These are phyloP conservation scores for Nicotiana tabacum DNA, from an alignment of 257 asterid genomes.

Conservation along the genomic window DNA sequence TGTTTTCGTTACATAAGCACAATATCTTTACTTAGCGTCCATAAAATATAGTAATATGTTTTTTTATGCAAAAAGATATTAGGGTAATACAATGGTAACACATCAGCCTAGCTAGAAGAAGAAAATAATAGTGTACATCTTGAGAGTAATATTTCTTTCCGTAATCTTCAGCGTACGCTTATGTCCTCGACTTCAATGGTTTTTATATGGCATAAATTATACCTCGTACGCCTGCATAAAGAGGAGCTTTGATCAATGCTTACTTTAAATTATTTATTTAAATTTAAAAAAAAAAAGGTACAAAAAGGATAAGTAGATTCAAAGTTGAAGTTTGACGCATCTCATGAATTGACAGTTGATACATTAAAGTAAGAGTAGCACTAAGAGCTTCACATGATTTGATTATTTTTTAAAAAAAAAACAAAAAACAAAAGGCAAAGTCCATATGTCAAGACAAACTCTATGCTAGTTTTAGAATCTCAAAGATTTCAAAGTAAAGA, in stretches of 20 bases:
- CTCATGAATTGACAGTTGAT: neutral
- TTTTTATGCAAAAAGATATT: neutral
- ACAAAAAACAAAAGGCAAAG: neutral
- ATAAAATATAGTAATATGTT: neutral
- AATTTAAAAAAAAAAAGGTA: neutral
- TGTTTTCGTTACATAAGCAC: neutral
- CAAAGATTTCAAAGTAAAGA: neutral
- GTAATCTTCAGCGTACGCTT: neutral
- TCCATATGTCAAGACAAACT: neutral
- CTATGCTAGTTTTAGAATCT: neutral
- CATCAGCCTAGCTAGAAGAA: neutral
- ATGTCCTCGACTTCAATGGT: neutral
- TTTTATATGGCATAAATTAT: neutral
- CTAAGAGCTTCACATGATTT: neutral
- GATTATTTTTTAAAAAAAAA: too few relatives aligned
- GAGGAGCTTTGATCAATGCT: neutral
- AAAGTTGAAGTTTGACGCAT: neutral
- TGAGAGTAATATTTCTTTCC: neutral
- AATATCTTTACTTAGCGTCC: neutral
- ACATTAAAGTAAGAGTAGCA: neutral
- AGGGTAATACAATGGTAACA: neutral
- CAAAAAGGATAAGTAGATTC: neutral
- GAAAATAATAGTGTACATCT: neutral
- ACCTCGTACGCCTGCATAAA: constrained; percentile 4
- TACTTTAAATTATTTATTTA: neutral